Base-by-base conservation (phyloP, 2,329 filamentous ascomycete genomes). In the Neopestalotiopsis sp. region DNA sequence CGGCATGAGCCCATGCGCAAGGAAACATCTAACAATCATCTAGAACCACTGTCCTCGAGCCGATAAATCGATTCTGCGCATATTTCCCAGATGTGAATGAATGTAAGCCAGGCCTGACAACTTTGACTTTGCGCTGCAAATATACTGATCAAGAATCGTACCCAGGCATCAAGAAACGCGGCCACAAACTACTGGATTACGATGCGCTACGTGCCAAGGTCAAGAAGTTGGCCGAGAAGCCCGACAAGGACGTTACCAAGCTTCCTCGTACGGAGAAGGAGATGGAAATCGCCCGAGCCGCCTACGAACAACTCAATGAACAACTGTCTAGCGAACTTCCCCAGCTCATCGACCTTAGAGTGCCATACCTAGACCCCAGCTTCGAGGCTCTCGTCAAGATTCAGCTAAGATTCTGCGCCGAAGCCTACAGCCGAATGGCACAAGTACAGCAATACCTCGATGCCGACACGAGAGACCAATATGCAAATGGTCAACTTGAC, bases 31-130 rank as follows among this genome's bases (percentile, higher is more conserved):
- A 63, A 49, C 56, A 62, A 1, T n/a, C 14, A 14, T 70, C 69
- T 73, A 92, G 93, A 81, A 92, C 93, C 58, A 98, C 96, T 5
- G 96, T 99, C 34, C 88, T 99, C 62, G 96, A 99, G 75, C 96
- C 96, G 57, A 99, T 99, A 79, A 92, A 92, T 72, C 90, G 95
- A 73, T 99, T 98, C 85, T 98, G 95, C 84, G 94, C 94, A 74
- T 99, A 99, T 85, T 99, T 99, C 81, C 95, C 96, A 42, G 96
- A 99, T 80, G 95, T 99, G 79, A 99, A 99, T 83, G 94, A 98
- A 84, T 98, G 95, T 91, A 83, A 68, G 89, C 78, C 13, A 12
- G 7, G 24, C 34, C 14, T 9, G 20, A 12, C 34, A 1, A 10
- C 28, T 40, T 24, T 14, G 45, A 65, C 49, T 28, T 3, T n/a